Evolutionary conservation across 768 basidiomycete species (phyloP), one percentile per base, ranked within the genome.

Genomic region (Chlorophyllum brunneum): DNA sequence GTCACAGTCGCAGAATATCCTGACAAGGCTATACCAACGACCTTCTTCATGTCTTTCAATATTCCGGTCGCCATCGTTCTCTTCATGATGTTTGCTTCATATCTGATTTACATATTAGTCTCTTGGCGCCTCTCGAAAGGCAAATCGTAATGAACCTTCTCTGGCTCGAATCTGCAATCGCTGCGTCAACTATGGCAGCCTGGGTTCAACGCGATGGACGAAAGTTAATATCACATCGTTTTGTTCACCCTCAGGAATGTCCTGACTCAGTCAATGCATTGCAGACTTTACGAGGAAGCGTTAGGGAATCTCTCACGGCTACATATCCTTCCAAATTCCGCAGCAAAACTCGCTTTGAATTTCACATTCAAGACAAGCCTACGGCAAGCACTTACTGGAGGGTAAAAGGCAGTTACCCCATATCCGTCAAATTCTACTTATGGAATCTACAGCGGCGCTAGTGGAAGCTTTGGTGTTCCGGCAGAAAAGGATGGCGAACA

Each of bases 31-130:
- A 44, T 97, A 94, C 63, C 82, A 86, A 61, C 78, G 82, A 15
- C 92, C 94, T 7, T 92, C 92, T 2, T 86, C 88, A 71, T 93
- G 92, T 69, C 79, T 97, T 46, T 86, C 90, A 22, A 85, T 97
- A 67, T 93, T 93, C 69, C 82, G 93, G 88, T 91, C 55, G 57
- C 74, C 55, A 31, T 55, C 47, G 38, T 42, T n/a, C 46, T 50
- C 38, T 48, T 44, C 23, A 39, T 46, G 39, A 56, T 46, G 37
- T 23, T 49, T 54, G 53, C 46, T 43, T 29, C 39, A 54, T 46
- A 36, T 62, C 61, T 61, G 51, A 65, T 53, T 26, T 51, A 56
- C 40, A 48, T 47, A 49, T 56, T 63, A 93, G 92, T 48, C 72
- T 95, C 22, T 69, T 97, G 31, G 82, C 80, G 2, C 81, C 89